Evolutionary conservation across 768 basidiomycete genomes (phyloP).

Genomic region (Rhizopogon sp.): DNA sequence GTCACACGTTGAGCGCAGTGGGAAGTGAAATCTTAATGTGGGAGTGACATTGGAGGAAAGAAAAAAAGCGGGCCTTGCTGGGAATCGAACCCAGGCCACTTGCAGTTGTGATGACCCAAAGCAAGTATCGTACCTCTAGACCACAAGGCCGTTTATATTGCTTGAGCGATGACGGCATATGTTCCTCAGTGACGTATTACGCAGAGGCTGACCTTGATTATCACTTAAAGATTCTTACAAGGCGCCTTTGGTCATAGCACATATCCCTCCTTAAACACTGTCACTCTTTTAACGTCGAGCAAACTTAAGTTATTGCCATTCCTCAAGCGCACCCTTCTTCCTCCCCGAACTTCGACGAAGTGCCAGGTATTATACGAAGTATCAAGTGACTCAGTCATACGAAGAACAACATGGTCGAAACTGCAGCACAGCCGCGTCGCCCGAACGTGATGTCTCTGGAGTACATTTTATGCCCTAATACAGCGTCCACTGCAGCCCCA

Average conservation of each 20-base stretch:
- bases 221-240: neutral
- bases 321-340: neutral
- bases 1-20: too few species aligned
- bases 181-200: neutral
- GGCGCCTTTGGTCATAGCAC: too few species aligned
- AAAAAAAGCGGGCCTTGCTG: constrained; percentile 26
- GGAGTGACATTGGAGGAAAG: too few species aligned
- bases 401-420: neutral
- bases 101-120: constrained; percentile 25
- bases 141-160: constrained; percentile 22
- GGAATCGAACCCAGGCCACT: constrained; percentile 39
- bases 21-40: too few species aligned
- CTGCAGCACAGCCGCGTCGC: neutral
- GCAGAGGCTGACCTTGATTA: neutral
- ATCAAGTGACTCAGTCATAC: neutral
- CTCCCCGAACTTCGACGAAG: neutral
- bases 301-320: neutral
- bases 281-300: neutral
- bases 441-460: constrained; percentile 4
- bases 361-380: neutral
- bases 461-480: neutral
- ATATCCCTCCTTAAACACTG: neutral
- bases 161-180: neutral
- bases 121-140: constrained; percentile 33
- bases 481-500: too few species aligned